Evolutionary conservation across 225 moss, liverwort and hornwort species (phyloP).

Genomic region (Takakia lepidozioides): DNA sequence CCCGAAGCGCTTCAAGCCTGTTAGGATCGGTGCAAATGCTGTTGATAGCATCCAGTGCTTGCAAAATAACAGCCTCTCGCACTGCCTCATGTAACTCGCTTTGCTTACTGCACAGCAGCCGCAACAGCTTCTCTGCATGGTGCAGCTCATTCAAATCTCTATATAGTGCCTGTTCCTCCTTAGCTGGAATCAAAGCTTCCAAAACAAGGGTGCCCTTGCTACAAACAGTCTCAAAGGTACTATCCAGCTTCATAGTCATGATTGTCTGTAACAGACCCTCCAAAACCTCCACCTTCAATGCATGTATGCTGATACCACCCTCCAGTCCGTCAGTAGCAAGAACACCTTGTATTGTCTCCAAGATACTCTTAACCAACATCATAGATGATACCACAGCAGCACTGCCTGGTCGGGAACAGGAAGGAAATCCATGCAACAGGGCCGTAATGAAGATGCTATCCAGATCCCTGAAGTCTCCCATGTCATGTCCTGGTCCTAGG

Average conservation of each 20-base stretch:
- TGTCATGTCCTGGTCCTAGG: conserved; percentile 44
- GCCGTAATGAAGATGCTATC: conserved; percentile 62
- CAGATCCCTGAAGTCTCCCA: conserved; percentile 44
- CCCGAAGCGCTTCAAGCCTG: conserved; percentile 54
- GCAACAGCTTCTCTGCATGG: conserved; percentile 72
- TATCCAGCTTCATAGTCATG: conserved; percentile 71
- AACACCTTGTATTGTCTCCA: conserved; percentile 63
- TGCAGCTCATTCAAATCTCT: conserved; percentile 68
- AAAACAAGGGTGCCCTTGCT: conserved; percentile 58
- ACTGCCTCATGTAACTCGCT: conserved; percentile 69
- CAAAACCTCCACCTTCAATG: conserved; percentile 28
- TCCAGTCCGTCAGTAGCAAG: conserved; percentile 31
- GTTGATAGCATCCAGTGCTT: conserved; percentile 72
- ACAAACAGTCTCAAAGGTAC: conserved; percentile 70
- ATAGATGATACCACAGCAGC: conserved; percentile 84
- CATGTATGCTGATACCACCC: conserved; percentile 21
- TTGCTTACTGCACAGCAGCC: conserved; percentile 43
- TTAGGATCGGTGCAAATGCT: conserved; percentile 53
- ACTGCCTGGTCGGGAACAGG: conserved; percentile 72
- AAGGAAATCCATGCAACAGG: conserved; percentile 83
- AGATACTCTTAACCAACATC: conserved; percentile 61
- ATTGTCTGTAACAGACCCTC: conserved; percentile 58
- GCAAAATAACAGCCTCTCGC: conserved; percentile 76
- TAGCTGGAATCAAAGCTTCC: conserved; percentile 67
- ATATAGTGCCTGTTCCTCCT: conserved; percentile 75